Evolutionary conservation across 1,139 yeast species (phyloP).

Genomic region (Eremothecium cymbalariae): DNA sequence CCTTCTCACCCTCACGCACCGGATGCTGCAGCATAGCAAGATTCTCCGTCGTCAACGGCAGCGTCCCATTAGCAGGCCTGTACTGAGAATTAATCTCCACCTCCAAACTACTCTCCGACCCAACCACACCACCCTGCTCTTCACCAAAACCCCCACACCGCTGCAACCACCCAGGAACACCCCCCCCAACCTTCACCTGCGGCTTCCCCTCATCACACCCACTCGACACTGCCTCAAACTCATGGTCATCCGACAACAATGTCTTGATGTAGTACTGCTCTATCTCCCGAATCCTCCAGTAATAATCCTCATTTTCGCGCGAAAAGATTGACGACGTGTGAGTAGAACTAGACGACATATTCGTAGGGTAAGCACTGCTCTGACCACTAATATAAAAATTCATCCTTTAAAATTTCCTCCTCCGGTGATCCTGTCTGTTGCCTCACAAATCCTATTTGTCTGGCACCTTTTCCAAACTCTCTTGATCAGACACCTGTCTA

Average conservation of each 20-base stretch:
- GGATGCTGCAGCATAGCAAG: slow-evolving; percentile 13
- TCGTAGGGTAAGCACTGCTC: no score
- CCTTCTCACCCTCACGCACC: slow-evolving; percentile 5
- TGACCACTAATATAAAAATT: no score
- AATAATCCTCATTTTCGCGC: slow-evolving; percentile 19
- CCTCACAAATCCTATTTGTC: no score
- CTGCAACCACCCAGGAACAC: neutral
- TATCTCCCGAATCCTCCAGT: slow-evolving; percentile 25
- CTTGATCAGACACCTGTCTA: no score
- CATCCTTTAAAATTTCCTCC: no score
- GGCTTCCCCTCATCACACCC: slow-evolving; percentile 5
- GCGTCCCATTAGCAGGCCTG: slow-evolving; percentile 12
- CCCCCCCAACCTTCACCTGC: neutral
- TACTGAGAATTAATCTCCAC: slow-evolving; percentile 22
- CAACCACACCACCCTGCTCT: neutral
- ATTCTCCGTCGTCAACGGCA: slow-evolving; percentile 24
- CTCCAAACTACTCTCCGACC: slow-evolving; percentile 10
- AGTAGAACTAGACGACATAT: slow-evolving; percentile 18
- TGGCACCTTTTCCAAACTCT: no score
- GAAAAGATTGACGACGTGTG: slow-evolving; percentile 26
- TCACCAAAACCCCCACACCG: neutral
- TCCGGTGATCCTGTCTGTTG: no score
- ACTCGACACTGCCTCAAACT: slow-evolving; percentile 1
- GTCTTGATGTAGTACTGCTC: slow-evolving; percentile 30
- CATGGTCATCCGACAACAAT: slow-evolving; percentile 23